Conservation (phyloP, 1,139 yeast genomes). For the Protomyces pachydermus region DNA sequence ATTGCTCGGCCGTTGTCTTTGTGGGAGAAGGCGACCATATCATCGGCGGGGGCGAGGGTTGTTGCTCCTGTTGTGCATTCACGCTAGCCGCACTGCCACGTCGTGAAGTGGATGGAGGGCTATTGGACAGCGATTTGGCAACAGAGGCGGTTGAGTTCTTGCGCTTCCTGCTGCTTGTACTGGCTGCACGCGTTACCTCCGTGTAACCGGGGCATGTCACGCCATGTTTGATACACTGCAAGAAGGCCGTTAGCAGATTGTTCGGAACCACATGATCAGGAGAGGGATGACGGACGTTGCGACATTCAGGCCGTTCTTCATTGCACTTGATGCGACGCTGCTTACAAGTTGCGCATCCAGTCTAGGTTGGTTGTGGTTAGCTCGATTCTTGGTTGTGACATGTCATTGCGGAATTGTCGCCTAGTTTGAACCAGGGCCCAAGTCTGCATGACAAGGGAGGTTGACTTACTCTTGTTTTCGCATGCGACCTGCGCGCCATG, state of each 20-base stretch:
- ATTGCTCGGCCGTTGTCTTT: neutral
- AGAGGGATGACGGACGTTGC: conserved; percentile 5
- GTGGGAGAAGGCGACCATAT: neutral
- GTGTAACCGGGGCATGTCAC: conserved; percentile 22
- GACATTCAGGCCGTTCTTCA: conserved; percentile 22
- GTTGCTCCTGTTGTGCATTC: neutral
- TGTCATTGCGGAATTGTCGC: neutral
- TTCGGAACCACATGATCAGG: neutral
- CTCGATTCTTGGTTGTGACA: neutral
- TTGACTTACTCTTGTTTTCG: conserved; percentile 9
- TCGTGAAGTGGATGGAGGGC: neutral
- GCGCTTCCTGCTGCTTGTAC: neutral
- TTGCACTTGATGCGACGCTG: conserved; percentile 20
- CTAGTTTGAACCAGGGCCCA: no score
- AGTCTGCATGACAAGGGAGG: no score
- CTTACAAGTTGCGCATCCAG: conserved; percentile 24
- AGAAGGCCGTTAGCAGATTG: neutral
- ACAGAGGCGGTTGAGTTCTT: neutral
- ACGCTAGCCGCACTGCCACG: neutral
- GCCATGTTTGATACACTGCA: conserved; percentile 21
- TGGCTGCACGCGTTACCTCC: neutral
- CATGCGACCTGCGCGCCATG: conserved; percentile 20
- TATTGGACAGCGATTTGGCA: neutral
- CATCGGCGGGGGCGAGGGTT: neutral
- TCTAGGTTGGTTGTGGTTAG: neutral